Evolutionary conservation across 176 grass and related monocot genomes (phyloP).

Genomic region (Eleusine coracana): DNA sequence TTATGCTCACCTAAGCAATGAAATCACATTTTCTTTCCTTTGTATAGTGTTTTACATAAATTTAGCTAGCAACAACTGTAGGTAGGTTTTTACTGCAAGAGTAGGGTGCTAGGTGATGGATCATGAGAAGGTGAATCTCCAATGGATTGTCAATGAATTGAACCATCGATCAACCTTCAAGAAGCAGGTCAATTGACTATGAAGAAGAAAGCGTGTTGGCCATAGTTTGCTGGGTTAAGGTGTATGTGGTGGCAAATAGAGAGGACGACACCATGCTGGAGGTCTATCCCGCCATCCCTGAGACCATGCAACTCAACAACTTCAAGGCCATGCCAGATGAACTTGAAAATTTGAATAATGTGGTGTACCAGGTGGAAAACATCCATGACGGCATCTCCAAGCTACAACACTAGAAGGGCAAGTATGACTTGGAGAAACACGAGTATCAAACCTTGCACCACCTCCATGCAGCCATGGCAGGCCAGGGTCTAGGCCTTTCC

Average conservation of each 20-base stretch:
- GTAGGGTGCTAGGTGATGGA: constrained; percentile 31
- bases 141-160: constrained; percentile 29
- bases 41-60: not conserved
- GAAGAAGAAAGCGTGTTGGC: constrained; percentile 49
- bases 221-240: constrained; percentile 37
- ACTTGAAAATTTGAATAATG: constrained; percentile 38
- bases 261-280: not conserved
- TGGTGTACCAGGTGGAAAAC: constrained; percentile 38
- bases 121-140: constrained; percentile 40
- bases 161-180: constrained; percentile 16
- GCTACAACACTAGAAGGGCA: constrained; percentile 16
- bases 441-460: not conserved
- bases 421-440: not conserved
- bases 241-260: constrained; percentile 30
- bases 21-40: not conserved
- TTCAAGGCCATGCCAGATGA: constrained; percentile 49
- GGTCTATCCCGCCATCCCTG: constrained; percentile 21
- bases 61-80: not conserved
- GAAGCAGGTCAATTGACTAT: constrained; percentile 28
- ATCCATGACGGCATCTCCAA: constrained; percentile 21
- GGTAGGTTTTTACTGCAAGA: not conserved
- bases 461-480: constrained; percentile 4
- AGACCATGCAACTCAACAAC: not conserved
- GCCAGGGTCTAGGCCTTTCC: not conserved
- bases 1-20: not conserved